These are phyloP conservation scores for Suillus bovinus DNA, from an alignment of 768 basidiomycete genomes.

Conservation along the genomic window DNA sequence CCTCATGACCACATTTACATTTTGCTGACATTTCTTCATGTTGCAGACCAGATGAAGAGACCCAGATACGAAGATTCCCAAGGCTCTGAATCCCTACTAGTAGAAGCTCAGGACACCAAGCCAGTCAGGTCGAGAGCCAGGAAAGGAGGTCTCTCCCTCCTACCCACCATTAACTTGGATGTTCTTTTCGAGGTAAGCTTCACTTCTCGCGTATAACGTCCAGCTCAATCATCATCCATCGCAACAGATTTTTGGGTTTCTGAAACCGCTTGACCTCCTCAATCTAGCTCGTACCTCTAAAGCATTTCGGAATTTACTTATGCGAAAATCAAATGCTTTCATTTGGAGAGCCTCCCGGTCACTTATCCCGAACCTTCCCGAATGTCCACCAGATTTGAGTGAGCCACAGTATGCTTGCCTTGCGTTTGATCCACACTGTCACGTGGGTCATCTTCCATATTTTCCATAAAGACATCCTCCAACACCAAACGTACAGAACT, in stretches of 20 bases:
- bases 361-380: conserved; percentile 42
- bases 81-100: conserved; percentile 1
- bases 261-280: conserved; percentile 48
- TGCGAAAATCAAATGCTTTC: conserved; percentile 30
- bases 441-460: neutral
- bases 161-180: conserved; percentile 38
- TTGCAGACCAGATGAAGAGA: conserved; percentile 6
- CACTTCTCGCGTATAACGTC: neutral
- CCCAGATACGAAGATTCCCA: neutral
- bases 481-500: conserved; percentile 19
- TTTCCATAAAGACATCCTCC: conserved; percentile 4
- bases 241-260: conserved; percentile 42
- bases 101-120: neutral
- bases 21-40: neutral
- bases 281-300: conserved; percentile 45
- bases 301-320: conserved; percentile 41
- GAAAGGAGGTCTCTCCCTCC: conserved; percentile 20
- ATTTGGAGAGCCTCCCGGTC: conserved; percentile 35
- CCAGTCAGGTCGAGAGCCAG: neutral
- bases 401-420: conserved; percentile 54
- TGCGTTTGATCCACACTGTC: conserved; percentile 46
- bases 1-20: neutral
- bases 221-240: neutral
- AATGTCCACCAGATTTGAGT: conserved; percentile 44
- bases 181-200: conserved; percentile 27